phyloP scores from a whole-genome alignment of 169 alveolate genomes.

The Plasmodium reichenowi region DNA sequence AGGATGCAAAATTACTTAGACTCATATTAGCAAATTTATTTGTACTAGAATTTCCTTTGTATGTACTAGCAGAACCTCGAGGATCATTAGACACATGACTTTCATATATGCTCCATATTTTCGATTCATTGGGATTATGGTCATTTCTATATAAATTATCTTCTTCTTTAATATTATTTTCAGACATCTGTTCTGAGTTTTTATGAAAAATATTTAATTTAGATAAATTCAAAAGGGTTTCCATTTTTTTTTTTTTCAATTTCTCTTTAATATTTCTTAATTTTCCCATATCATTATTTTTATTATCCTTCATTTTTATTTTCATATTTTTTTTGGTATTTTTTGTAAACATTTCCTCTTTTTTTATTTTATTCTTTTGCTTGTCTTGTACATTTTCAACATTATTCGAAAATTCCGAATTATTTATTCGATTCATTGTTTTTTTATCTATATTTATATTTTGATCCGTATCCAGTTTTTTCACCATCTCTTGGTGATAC shows the following conservation, averaged over 20 bases:
- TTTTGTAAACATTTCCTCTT: background rate
- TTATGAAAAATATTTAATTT: conserved; percentile 28
- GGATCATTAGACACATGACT: conserved; percentile 1
- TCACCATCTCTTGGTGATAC: too few relatives aligned
- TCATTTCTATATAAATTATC: background rate
- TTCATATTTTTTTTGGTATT: background rate
- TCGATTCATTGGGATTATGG: background rate
- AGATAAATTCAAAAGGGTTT: conserved; percentile 31
- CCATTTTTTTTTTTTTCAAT: conserved; percentile 41
- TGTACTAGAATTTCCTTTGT: background rate
- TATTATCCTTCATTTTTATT: conserved; percentile 9
- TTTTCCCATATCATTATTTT: conserved; percentile 18
- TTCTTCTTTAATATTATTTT: background rate
- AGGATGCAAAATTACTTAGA: conserved; percentile 9
- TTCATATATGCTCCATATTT: background rate
- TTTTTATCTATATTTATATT: too few relatives aligned
- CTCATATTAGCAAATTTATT: conserved; percentile 1
- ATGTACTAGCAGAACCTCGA: background rate
- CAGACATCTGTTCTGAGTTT: conserved; percentile 21
- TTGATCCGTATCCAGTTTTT: too few relatives aligned
- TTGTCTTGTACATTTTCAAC: background rate
- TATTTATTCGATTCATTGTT: too few relatives aligned
- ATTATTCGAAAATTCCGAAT: background rate
- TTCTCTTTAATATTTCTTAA: conserved; percentile 50
- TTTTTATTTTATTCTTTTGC: background rate